Conservation (phyloP, 495 filamentous ascomycete genomes). For the Evansstolkia leycettana region DNA sequence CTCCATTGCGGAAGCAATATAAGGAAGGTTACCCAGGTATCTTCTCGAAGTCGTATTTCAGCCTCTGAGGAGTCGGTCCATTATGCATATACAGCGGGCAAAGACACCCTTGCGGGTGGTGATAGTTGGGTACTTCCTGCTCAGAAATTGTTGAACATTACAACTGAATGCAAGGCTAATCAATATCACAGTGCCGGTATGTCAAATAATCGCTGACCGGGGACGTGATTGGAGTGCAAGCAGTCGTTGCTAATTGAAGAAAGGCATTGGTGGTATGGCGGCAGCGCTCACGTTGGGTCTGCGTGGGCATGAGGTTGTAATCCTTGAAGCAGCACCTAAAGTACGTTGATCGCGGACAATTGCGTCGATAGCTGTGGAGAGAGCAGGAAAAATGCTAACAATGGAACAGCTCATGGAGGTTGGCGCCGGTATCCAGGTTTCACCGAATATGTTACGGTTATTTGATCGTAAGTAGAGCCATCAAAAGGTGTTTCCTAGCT, state of each 20-base stretch:
- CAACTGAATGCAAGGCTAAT: slow-evolving; percentile 7
- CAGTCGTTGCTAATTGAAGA: slow-evolving; percentile 1
- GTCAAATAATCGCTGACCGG: neutral
- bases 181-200: slow-evolving; percentile 22
- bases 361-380: neutral
- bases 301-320: slow-evolving; percentile 29
- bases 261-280: slow-evolving; percentile 52
- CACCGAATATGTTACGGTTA: slow-evolving; percentile 63
- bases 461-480: slow-evolving; percentile 37
- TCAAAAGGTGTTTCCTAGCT: too few relatives aligned
- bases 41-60: too few relatives aligned
- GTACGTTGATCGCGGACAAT: slow-evolving; percentile 7
- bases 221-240: too few relatives aligned
- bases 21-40: too few relatives aligned
- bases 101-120: slow-evolving; percentile 19
- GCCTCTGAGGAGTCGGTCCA: neutral
- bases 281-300: slow-evolving; percentile 51
- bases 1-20: too few relatives aligned
- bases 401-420: slow-evolving; percentile 39
- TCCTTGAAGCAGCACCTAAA: slow-evolving; percentile 28
- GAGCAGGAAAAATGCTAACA: slow-evolving; percentile 3
- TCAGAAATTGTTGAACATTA: too few relatives aligned
- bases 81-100: slow-evolving; percentile 13
- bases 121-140: slow-evolving; percentile 18
- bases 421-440: slow-evolving; percentile 70